Evolutionary conservation across 202 grass and related monocot genomes (phyloP).

Genomic region (Bolboschoenoplectus hybrid): DNA sequence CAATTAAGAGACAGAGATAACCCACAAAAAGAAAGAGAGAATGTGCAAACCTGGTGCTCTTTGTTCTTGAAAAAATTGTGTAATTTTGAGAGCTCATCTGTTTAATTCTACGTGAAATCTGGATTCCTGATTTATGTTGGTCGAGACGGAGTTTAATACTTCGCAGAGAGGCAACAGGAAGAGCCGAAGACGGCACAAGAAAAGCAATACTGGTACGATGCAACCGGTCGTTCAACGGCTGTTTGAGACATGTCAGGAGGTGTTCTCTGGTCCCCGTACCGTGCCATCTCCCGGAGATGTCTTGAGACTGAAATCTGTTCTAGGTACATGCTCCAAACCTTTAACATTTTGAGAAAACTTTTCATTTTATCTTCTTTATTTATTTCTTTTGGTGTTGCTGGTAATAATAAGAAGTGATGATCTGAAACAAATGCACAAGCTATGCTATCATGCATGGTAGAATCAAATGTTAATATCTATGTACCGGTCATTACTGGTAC

Average conservation of each 20-base stretch:
- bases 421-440: not conserved
- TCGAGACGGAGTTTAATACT: not conserved
- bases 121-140: not conserved
- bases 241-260: conserved; percentile 43
- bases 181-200: not conserved
- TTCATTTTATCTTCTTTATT: not conserved
- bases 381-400: not conserved
- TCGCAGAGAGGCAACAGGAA: not conserved
- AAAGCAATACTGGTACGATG: conserved; percentile 24
- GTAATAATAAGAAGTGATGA: not conserved
- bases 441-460: not conserved
- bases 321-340: conserved; percentile 24
- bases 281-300: conserved; percentile 37
- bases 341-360: not conserved
- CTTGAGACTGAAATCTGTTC: conserved; percentile 32
- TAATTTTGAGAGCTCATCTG: not conserved
- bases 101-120: not conserved
- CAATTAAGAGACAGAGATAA: not conserved
- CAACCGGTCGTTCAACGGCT: conserved; percentile 36
- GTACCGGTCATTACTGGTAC: not conserved
- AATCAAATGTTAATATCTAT: not conserved
- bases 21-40: not conserved
- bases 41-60: not conserved
- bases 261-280: conserved; percentile 37
- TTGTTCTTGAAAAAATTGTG: conserved; percentile 13